Base-by-base conservation (phyloP, 2,329 filamentous ascomycete genomes). In the Pseudogymnoascus sp. region DNA sequence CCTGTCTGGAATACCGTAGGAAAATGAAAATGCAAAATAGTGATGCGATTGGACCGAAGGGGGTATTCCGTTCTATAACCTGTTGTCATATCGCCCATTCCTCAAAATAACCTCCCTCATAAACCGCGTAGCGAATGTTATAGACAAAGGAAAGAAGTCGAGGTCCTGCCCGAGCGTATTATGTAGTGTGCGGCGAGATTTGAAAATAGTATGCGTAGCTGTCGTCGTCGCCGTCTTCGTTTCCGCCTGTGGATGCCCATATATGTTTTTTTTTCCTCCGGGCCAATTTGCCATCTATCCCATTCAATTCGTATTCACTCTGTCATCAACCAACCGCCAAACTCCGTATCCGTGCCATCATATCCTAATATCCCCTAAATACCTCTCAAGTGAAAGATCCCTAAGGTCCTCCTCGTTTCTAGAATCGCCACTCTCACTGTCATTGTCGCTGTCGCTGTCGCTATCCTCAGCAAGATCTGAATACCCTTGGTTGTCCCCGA, bases 401-500 rank as follows among this genome's bases (percentile, higher is more conserved):
- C 49, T 56, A 12, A 36, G 49, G 16, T 56, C 49, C 28, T 56
- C 49, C 49, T 56, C 49, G 14, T 56, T 34, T 21, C 28, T 34
- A 34, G 16, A 56, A 56, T 56, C 25, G 5, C 28, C 49, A 21
- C 28, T 14, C 49, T 21, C 49, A 56, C 49, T 56, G 5, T 21
- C 49, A 3, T 56, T 14, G 49, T 56, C 49, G 28, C 49, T 36
- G 28, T 21, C 49, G 9, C 16, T 36, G 28, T 56, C 49, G 49
- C 28, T 56, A 21, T 36, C 49, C 28, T 56, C 49, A 12, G 49
- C 49, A 16, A 56, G n/a, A 56, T 56, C 49, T 56, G 49, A 56
- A 56, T 34, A 34, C 11, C 11, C 49, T 21, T 56, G 28, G 21
- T n/a, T 71, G 71, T 72, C 71, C 65, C 71, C 71, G 68, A 68